Conservation (phyloP, 2,329 filamentous ascomycete species). For the Phaeosphaeria sp. region DNA sequence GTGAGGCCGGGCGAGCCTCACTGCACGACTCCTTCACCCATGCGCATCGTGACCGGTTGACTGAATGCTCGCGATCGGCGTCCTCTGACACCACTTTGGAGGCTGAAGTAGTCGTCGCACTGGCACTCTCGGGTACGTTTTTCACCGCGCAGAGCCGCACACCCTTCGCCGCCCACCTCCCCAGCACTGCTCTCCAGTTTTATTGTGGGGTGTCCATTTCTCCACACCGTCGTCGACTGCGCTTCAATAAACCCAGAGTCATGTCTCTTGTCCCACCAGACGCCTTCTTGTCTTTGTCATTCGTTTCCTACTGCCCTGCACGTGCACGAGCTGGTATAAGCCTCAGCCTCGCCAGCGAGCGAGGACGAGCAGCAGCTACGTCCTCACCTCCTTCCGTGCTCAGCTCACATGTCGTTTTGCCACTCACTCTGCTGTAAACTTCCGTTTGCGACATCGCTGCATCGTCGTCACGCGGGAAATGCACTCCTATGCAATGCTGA, state of each 20-base stretch:
- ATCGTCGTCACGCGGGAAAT: slow-evolving; percentile 16
- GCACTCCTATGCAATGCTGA: slow-evolving; percentile 34
- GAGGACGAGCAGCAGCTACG: slow-evolving; percentile 9
- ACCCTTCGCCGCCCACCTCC: slow-evolving; percentile 18
- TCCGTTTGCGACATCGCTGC: not conserved
- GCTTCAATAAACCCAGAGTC: not conserved
- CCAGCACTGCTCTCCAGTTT: slow-evolving; percentile 13
- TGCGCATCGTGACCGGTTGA: slow-evolving; percentile 23
- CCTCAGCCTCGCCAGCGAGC: slow-evolving; percentile 21
- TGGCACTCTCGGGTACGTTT: slow-evolving; percentile 45
- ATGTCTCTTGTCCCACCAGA: not conserved
- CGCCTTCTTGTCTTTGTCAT: not conserved
- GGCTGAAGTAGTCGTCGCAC: slow-evolving; percentile 47
- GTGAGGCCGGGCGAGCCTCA: slow-evolving; percentile 11
- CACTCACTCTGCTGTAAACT: slow-evolving; percentile 1
- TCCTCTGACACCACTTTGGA: slow-evolving; percentile 45
- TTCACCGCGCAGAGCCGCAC: slow-evolving; percentile 45
- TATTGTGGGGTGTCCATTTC: not conserved
- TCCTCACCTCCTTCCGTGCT: slow-evolving; percentile 9
- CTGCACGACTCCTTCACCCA: slow-evolving; percentile 10
- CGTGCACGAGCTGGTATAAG: slow-evolving; percentile 4
- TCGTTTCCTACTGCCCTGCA: not conserved
- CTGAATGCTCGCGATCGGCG: slow-evolving; percentile 38
- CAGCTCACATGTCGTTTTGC: slow-evolving; percentile 8
- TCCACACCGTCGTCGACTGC: not conserved